Base-by-base conservation (phyloP, 352 stramenopile species). In the Globisporangium nunn region DNA sequence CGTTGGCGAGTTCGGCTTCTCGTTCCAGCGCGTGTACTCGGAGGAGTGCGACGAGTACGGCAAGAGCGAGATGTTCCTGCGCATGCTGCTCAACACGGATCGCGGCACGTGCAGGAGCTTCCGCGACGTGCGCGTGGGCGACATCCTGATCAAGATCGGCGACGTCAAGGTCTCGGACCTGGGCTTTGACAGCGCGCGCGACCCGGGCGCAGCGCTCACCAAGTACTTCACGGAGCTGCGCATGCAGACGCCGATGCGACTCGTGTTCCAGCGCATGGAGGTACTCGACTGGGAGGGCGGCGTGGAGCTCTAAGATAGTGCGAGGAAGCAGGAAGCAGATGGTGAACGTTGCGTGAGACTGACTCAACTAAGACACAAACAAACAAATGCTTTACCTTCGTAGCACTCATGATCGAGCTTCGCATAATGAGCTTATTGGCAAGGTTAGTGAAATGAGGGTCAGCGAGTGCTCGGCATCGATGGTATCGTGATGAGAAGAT, bases 61-160 rank as follows among this genome's bases (percentile, higher is more conserved):
- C n/a, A 56, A 67, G 49, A 74, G 63, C 40, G 57, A 66, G 39
- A 71, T 87, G 52, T 89, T 78, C 46, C 59, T 89, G 58, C 76
- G 79, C 6, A 87, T 89, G 79, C 67, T 89, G 48, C 71, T 89
- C 29, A 81, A 89, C 61, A 89, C 79, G 52, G 79, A 89, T 39
- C 76, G 79, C 40, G 76, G 71, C 45, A 87, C 75, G 41, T 89
- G 79, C 64, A 66, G 64, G 37, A 86, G 71, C 54, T 89, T 89
- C 58, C 60, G 65, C n/a, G 40, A 80, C 33, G 75, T 89, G 4
- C 79, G 68, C 23, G 68, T 85, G 8, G 79, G 79, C 12, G 79
- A 89, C 51, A 75, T 89, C 33, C 46, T 89, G 11, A 79, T 89
- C 59, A 63, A 81, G 39, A 72, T 89, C 15, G 79, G 75, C 39